Evolutionary conservation across 495 filamentous ascomycete genomes (phyloP), one percentile per base, ranked within the genome.

Genomic region (Penicillium malachiteum): DNA sequence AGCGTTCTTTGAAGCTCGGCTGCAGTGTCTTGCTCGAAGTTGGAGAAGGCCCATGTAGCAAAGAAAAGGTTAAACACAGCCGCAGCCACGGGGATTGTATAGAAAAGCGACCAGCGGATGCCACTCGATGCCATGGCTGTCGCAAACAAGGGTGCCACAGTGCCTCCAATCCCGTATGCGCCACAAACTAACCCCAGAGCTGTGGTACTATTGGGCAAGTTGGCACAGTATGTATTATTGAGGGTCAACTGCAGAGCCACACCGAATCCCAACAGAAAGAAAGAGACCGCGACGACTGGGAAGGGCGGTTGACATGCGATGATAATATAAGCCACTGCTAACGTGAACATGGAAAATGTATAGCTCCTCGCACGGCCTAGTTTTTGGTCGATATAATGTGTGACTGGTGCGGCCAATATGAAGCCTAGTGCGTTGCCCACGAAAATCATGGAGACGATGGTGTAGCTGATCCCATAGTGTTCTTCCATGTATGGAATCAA

Each of bases 361-460:
- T 89, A 74, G 30, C 80, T 77, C 50, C 77, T 84, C 0, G 83
- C 83, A 16, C 87, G 81, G 9, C 90, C 89, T 1, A 92, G 57
- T 26, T 76, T 72, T 5, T 59, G 51, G 2, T 81, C 75, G 10
- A 84, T 69, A 34, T 61, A 41, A 66, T 73, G 61, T 37, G 84
- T 81, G 55, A 84, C 75, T 21, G 87, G 83, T 2, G 89, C 89
- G 3, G 87, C 87, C 41, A 78, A 61, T 61, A 92, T 84, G 73
- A 91, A 95, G 17, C 90, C 90, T 13, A 87, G 48, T 0, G 91
- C 90, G 58, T 88, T 89, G 39, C 85, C 78, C 26, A 96, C 80
- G 75, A 92, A 94, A 61, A 96, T 86, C 7, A 92, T 70, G 10
- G 89, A 90, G 21, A 92, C 85, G 18, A 89, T 63, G 6, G 86